Evolutionary conservation across 192 early-diverging fungal species (phyloP).

Genomic region (Funneliformis mosseae): DNA sequence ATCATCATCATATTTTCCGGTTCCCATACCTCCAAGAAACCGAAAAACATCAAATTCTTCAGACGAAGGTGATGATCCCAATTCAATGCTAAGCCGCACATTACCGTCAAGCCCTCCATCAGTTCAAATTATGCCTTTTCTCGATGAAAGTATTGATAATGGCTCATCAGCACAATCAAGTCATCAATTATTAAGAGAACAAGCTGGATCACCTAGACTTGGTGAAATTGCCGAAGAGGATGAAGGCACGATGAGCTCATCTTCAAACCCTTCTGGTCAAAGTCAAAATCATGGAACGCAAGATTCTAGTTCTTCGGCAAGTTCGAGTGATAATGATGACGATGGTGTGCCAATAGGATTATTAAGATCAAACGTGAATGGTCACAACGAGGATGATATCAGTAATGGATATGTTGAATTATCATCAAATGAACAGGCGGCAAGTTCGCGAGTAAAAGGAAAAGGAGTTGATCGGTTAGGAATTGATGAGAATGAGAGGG

Average conservation of each 20-base stretch:
- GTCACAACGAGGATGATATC: too few species aligned
- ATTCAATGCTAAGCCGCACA: slow-evolving; percentile 8
- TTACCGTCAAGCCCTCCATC: slow-evolving; percentile 22
- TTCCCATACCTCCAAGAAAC: slow-evolving; percentile 16
- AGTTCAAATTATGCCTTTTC: background rate
- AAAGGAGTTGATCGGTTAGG: slow-evolving; percentile 25
- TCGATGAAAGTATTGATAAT: slow-evolving; percentile 9
- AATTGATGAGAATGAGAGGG: background rate
- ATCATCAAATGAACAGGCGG: background rate
- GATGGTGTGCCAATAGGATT: background rate
- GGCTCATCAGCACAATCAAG: background rate
- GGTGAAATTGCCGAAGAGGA: slow-evolving; percentile 29
- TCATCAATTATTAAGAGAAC: background rate
- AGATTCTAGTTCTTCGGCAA: slow-evolving; percentile 18
- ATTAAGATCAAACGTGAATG: background rate
- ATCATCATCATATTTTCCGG: background rate
- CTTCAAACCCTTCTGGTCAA: background rate
- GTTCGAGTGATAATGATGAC: slow-evolving; percentile 23
- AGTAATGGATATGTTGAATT: background rate
- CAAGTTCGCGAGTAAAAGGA: slow-evolving; percentile 24
- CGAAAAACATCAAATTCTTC: slow-evolving; percentile 2
- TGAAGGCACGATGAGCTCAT: slow-evolving; percentile 11
- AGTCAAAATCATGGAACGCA: background rate
- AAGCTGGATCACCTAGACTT: background rate
- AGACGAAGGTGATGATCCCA: slow-evolving; percentile 21